Evolutionary conservation across 192 early-diverging fungal species (phyloP).

Genomic region (Spizellomyces sp.): DNA sequence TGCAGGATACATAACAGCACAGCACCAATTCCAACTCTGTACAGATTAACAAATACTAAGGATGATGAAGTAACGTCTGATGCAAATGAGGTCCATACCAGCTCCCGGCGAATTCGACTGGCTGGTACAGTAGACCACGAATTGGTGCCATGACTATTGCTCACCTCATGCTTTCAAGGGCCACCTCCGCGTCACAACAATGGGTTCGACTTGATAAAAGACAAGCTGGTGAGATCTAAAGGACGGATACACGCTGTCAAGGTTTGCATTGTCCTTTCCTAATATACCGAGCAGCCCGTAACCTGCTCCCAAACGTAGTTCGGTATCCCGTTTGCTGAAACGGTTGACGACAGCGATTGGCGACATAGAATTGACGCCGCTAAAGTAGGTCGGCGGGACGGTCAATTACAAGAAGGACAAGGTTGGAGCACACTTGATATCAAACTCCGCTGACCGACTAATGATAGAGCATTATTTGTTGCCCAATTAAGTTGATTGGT

Average conservation of each 20-base stretch:
- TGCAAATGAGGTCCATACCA: constrained; percentile 28
- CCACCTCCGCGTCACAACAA: constrained; percentile 34
- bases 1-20: too few species aligned
- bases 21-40: constrained; percentile 15
- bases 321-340: constrained; percentile 46
- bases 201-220: constrained; percentile 46
- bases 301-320: constrained; percentile 25
- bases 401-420: constrained; percentile 21
- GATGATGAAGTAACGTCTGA: constrained; percentile 12
- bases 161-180: constrained; percentile 10
- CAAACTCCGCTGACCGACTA: not conserved
- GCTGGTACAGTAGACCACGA: not conserved
- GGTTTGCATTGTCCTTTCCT: constrained; percentile 19
- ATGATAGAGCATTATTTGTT: constrained; percentile 25
- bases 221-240: constrained; percentile 49
- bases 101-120: constrained; percentile 12
- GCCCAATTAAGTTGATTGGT: constrained; percentile 45
- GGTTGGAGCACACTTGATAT: not conserved
- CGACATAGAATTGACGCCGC: constrained; percentile 28
- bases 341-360: constrained; percentile 31
- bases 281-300: too few species aligned
- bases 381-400: constrained; percentile 11
- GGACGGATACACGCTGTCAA: constrained; percentile 48
- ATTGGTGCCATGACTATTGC: not conserved
- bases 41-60: constrained; percentile 24